Base-by-base conservation (phyloP, 2,329 filamentous ascomycete genomes). In the Verticillium isaacii region DNA sequence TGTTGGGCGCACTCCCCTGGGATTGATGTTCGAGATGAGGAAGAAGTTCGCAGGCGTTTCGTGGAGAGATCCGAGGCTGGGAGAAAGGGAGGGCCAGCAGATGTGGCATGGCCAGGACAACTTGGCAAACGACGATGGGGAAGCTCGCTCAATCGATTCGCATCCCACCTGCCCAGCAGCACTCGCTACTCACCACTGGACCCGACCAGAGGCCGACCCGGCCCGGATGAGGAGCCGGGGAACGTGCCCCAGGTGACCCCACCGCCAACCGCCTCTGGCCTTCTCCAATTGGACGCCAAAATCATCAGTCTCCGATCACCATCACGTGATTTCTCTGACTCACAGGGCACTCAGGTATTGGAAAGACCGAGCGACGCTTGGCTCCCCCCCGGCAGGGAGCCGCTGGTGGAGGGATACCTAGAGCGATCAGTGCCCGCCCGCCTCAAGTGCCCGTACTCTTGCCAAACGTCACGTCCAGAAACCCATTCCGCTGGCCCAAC, bases 1-100 rank as follows among this genome's bases (percentile, higher is more conserved):
- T 62, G 55, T 59, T 52, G 56, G 52, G 60, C 54, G 56, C 57
- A 34, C n/a, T 34, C 7, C 54, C 36, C 14, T 39, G 25, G 37
- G 56, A 19, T 45, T 25, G 23, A 41, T 15, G 14, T 12, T 56
- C n/a, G 39, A 34, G 29, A 17, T 36, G n/a, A 32, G 32, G 41
- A 52, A 41, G 23, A 29, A 19, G n/a, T 9, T 25, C 19, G 45
- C 12, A 19, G 45, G n/a, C 19, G 19, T 23, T 23, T 52, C 45
- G 45, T 7, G 5, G n/a, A 25, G n/a, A 52, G 19, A 52, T 23
- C 19, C 45, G 45, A 52, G 45, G 45, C 45, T 52, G 23, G n/a
- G 45, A 52, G 23, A 19, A 9, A 23, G 45, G 45, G 19, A 19
- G n/a, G 45, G 19, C 9, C 45, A 52, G 45, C 45, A 25, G 45